phyloP scores from a whole-genome alignment of 106 monocot genomes.

The Apostasia ramifera region DNA sequence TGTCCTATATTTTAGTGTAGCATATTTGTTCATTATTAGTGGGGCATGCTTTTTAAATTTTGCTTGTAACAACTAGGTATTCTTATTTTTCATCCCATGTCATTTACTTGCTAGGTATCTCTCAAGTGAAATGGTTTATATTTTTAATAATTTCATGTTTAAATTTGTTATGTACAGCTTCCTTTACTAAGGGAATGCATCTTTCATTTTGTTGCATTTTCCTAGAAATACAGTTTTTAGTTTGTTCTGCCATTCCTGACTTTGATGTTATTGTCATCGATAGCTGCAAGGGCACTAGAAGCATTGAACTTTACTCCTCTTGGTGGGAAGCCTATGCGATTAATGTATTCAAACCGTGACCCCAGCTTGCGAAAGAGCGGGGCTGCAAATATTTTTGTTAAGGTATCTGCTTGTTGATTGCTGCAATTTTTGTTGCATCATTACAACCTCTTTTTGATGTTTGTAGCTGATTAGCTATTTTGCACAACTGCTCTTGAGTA shows the following conservation, averaged over 20 bases:
- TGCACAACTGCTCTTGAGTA: not conserved
- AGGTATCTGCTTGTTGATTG: slow-evolving; percentile 20
- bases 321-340: slow-evolving; percentile 71
- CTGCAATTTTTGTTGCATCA: not conserved
- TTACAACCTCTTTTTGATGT: not conserved
- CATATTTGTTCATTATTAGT: too few species aligned
- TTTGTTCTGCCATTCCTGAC: not conserved
- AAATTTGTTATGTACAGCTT: not conserved
- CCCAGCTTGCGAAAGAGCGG: slow-evolving; percentile 61
- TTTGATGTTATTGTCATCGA: slow-evolving; percentile 1
- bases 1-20: too few species aligned
- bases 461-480: not conserved
- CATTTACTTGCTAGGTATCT: too few species aligned
- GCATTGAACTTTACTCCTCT: slow-evolving; percentile 67
- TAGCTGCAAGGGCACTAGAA: slow-evolving; percentile 69
- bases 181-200: not conserved
- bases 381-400: slow-evolving; percentile 77
- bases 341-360: slow-evolving; percentile 86
- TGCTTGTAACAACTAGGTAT: too few species aligned
- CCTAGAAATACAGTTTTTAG: not conserved
- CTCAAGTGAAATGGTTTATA: too few species aligned
- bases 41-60: too few species aligned
- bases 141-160: not conserved
- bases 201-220: not conserved
- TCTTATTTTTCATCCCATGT: too few species aligned